Percentiles rank a stretch among this genome's conserved stretches.
Conservation (phyloP, 2,329 filamentous ascomycete species). For the Aspergillus sp. region DNA sequence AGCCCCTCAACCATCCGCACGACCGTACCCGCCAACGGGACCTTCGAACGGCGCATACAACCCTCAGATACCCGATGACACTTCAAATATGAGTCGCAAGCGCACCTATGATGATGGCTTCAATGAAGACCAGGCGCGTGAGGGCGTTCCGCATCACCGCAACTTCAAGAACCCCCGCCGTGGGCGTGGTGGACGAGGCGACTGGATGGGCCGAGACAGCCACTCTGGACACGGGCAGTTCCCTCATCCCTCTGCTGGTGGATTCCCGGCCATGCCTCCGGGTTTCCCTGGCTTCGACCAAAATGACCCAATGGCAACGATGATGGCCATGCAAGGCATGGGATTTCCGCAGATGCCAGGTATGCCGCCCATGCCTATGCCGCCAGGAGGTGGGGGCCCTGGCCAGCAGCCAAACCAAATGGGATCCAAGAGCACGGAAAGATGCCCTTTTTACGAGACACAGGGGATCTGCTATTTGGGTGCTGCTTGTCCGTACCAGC, state of each 20-base stretch:
- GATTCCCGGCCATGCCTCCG: conserved; percentile 41
- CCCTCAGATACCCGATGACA: conserved; percentile 24
- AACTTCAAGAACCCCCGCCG: conserved; percentile 48
- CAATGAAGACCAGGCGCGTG: conserved; percentile 44
- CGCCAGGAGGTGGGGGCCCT: conserved; percentile 23
- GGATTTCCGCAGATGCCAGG: conserved; percentile 51
- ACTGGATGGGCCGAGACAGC: conserved; percentile 36
- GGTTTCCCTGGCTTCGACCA: conserved; percentile 55
- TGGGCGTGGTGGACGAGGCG: conserved; percentile 45
- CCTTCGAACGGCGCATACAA: conserved; percentile 21
- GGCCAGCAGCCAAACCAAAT: conserved; percentile 31
- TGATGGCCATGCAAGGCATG: conserved; percentile 55
- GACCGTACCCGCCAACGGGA: conserved; percentile 24
- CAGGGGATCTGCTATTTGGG: conserved; percentile 60
- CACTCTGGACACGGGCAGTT: conserved; percentile 27
- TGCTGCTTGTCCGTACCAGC: conserved; percentile 57
- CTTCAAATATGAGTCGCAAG: conserved; percentile 46
- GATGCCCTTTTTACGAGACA: conserved; percentile 59
- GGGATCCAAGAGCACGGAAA: conserved; percentile 36
- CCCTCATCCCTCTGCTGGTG: conserved; percentile 26
- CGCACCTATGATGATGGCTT: conserved; percentile 54
- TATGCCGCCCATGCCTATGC: conserved; percentile 45
- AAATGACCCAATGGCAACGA: conserved; percentile 55
- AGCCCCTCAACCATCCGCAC: conserved; percentile 18
- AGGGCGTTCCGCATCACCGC: conserved; percentile 46